Evolutionary conservation across 371 early-diverging fungal species (phyloP).

Genomic region (Actinomortierella wolfii): DNA sequence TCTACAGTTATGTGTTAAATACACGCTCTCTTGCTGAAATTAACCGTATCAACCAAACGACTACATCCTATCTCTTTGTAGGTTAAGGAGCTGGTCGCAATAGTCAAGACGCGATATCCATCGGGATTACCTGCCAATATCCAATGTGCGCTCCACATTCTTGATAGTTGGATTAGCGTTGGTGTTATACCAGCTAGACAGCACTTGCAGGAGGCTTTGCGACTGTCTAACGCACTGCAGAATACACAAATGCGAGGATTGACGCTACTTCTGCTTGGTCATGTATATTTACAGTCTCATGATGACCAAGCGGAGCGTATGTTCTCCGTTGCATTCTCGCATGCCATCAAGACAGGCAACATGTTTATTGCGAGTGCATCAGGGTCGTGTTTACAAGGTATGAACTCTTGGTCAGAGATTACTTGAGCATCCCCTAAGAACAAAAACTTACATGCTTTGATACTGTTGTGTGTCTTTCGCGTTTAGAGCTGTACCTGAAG

Average conservation of each 20-base stretch:
- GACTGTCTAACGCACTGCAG: constrained; percentile 18
- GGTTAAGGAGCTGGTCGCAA: constrained; percentile 18
- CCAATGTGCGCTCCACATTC: constrained; percentile 32
- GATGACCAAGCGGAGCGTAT: constrained; percentile 43
- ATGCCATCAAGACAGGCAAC: constrained; percentile 38
- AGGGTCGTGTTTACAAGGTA: constrained; percentile 41
- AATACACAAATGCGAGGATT: constrained; percentile 39
- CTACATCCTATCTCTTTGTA: neutral
- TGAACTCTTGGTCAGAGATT: no score
- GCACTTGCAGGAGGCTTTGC: constrained; percentile 40
- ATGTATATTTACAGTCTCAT: constrained; percentile 33
- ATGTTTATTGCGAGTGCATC: constrained; percentile 24
- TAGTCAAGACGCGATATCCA: constrained; percentile 16
- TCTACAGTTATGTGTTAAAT: neutral
- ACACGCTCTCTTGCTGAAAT: neutral
- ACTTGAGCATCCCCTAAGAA: no score
- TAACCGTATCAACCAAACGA: neutral
- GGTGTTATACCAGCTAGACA: constrained; percentile 37
- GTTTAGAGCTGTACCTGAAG: constrained; percentile 42
- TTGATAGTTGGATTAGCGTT: constrained; percentile 31
- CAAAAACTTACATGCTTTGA: no score
- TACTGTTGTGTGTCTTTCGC: no score
- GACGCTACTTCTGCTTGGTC: constrained; percentile 32
- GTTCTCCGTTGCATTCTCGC: constrained; percentile 18
- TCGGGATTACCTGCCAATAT: constrained; percentile 13